Evolutionary conservation across 2,329 filamentous ascomycete species (phyloP).

Genomic region (Gliomastix tumulicola): DNA sequence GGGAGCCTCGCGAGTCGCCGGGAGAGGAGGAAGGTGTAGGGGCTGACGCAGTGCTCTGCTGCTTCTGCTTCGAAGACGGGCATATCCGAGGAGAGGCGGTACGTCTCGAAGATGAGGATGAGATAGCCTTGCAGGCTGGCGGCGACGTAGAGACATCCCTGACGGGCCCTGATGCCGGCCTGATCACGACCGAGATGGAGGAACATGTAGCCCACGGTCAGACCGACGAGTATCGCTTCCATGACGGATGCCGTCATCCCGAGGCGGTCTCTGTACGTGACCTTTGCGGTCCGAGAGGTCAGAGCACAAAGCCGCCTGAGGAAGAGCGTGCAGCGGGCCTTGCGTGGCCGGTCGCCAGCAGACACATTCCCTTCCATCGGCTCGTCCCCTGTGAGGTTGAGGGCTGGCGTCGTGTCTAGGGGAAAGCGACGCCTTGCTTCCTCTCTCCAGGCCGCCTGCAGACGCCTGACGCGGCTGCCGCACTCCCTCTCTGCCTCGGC

Average conservation of each 20-base stretch:
- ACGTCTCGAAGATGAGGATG: constrained; percentile 68
- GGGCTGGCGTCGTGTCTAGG: too few species aligned
- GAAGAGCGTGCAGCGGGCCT: too few species aligned
- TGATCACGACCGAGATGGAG: constrained; percentile 56
- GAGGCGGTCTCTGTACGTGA: constrained; percentile 67
- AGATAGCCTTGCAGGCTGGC: constrained; percentile 69
- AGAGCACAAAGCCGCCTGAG: too few species aligned
- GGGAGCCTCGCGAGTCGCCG: constrained; percentile 60
- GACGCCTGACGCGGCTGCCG: constrained; percentile 46
- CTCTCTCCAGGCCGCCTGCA: constrained; percentile 50
- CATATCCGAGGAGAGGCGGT: constrained; percentile 67
- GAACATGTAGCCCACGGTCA: constrained; percentile 70
- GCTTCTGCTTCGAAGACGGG: constrained; percentile 69
- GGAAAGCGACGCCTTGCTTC: too few species aligned
- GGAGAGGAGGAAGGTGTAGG: constrained; percentile 63
- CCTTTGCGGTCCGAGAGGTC: too few species aligned
- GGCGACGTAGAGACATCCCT: constrained; percentile 67
- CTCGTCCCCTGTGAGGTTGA: too few species aligned
- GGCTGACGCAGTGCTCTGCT: constrained; percentile 63
- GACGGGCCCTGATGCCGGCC: constrained; percentile 63
- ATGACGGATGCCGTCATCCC: constrained; percentile 64
- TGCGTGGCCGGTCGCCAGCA: too few species aligned
- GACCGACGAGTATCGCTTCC: constrained; percentile 62
- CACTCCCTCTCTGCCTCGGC: constrained; percentile 56
- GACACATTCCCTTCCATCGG: too few species aligned